These are phyloP conservation scores for Neckera pumila DNA, from an alignment of 225 moss, liverwort and hornwort genomes.

Conservation along the genomic window DNA sequence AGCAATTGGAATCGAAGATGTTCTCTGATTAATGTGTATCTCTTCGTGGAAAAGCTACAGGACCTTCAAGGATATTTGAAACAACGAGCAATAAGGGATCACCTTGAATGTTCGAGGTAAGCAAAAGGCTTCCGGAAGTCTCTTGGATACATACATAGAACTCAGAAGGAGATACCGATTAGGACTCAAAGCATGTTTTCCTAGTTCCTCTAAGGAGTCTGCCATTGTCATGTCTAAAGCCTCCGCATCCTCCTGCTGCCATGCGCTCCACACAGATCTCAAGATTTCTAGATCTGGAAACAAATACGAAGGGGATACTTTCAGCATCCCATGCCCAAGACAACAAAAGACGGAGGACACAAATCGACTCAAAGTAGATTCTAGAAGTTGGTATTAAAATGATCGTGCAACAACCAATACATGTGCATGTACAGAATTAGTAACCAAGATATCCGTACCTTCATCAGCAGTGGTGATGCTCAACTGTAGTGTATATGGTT, in stretches of 20 bases:
- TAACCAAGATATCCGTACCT: constrained; percentile 20
- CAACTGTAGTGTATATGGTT: constrained; percentile 27
- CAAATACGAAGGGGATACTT: not conserved
- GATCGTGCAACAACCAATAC: not conserved
- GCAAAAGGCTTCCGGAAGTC: constrained; percentile 83
- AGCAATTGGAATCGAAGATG: not conserved
- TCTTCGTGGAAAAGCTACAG: not conserved
- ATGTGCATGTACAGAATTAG: not conserved
- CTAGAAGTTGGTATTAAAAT: not conserved
- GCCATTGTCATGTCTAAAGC: constrained; percentile 62
- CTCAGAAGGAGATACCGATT: constrained; percentile 84
- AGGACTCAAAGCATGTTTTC: constrained; percentile 67
- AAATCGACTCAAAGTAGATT: not conserved
- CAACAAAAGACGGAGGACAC: not conserved
- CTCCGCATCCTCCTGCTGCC: constrained; percentile 70
- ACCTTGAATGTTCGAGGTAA: constrained; percentile 89
- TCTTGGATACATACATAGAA: constrained; percentile 83
- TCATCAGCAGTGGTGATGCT: constrained; percentile 22
- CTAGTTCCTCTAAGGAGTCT: constrained; percentile 73
- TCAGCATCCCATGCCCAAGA: constrained; percentile 4
- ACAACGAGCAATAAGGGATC: not conserved
- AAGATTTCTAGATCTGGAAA: constrained; percentile 75
- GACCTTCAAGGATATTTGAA: not conserved
- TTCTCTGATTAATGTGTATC: not conserved
- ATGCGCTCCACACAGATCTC: constrained; percentile 76